Percentiles rank a stretch among this genome's conserved stretches.
Conservation (phyloP, 129 eudicot genomes). For the Flaveria robusta region DNA sequence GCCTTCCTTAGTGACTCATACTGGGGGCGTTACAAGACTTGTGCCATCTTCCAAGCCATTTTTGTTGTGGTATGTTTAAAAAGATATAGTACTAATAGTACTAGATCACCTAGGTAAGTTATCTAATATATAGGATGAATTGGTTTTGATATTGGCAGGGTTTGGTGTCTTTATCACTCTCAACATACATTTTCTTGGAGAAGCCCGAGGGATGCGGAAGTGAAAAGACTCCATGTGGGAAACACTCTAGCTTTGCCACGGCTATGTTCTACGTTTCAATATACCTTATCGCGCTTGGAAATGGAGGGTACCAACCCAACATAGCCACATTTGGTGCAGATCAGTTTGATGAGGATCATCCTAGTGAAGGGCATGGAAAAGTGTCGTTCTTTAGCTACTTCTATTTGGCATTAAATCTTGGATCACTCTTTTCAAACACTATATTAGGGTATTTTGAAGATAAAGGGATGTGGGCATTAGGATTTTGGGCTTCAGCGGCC, state of each 20-base stretch:
- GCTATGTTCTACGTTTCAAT: constrained; percentile 63
- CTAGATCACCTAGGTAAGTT: too few relatives aligned
- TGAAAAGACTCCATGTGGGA: constrained; percentile 48
- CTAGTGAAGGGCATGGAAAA: constrained; percentile 58
- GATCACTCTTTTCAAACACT: constrained; percentile 84
- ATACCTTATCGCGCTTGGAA: constrained; percentile 75
- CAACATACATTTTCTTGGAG: constrained; percentile 63
- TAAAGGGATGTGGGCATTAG: constrained; percentile 65
- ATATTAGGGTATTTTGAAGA: constrained; percentile 76
- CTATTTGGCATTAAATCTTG: constrained; percentile 80
- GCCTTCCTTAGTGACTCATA: constrained; percentile 91
- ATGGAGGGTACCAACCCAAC: constrained; percentile 90
- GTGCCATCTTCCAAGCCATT: constrained; percentile 81
- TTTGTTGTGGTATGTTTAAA: constrained; percentile 58
- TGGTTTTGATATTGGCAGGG: constrained; percentile 48
- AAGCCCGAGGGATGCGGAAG: constrained; percentile 75
- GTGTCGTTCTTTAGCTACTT: constrained; percentile 81
- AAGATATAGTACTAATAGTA: too few relatives aligned
- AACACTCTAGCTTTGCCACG: constrained; percentile 46
- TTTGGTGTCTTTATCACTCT: constrained; percentile 52
- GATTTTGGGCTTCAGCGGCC: constrained; percentile 82
- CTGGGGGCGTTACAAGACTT: constrained; percentile 85
- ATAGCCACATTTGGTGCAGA: constrained; percentile 92
- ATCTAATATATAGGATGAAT: background rate
- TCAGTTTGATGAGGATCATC: constrained; percentile 76